These are phyloP conservation scores for Viola odorata DNA, from an alignment of 345 rosid genomes.

Conservation along the genomic window DNA sequence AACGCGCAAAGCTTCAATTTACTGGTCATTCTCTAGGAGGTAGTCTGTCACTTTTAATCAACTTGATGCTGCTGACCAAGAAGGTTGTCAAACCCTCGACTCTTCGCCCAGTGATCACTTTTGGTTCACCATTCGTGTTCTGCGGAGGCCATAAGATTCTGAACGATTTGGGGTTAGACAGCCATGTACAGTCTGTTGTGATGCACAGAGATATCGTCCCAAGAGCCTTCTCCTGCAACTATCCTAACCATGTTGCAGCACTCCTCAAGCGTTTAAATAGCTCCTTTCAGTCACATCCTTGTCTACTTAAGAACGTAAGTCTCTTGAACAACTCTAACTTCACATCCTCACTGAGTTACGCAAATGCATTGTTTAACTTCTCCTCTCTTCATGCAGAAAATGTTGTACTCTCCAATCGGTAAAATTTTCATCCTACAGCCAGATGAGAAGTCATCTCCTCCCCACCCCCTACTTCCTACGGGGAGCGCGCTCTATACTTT, in stretches of 20 bases:
- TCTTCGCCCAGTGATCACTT: conserved; percentile 66
- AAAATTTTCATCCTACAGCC: conserved; percentile 83
- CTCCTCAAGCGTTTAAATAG: conserved; percentile 62
- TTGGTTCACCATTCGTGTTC: conserved; percentile 84
- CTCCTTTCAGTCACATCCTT: conserved; percentile 54
- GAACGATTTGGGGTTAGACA: conserved; percentile 58
- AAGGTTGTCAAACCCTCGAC: conserved; percentile 46
- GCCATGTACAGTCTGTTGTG: conserved; percentile 58
- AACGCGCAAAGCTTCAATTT: conserved; percentile 72
- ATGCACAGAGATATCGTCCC: conserved; percentile 97
- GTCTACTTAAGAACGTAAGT: conserved; percentile 68
- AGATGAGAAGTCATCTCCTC: conserved; percentile 64
- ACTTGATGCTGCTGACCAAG: conserved; percentile 63
- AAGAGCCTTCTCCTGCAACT: conserved; percentile 92
- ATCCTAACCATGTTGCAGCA: conserved; percentile 69
- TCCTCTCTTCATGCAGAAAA: conserved; percentile 40
- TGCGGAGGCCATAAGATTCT: conserved; percentile 77
- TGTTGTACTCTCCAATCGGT: conserved; percentile 73
- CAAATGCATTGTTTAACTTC: background rate
- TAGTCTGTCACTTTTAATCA: conserved; percentile 69
- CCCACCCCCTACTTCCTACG: conserved; percentile 70
- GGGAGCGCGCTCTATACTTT: conserved; percentile 66
- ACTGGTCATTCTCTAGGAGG: conserved; percentile 96
- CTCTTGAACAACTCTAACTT: background rate
- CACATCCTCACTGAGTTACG: background rate